phyloP scores from a whole-genome alignment of 192 early-diverging fungal species.

The Coemansia reversa region DNA sequence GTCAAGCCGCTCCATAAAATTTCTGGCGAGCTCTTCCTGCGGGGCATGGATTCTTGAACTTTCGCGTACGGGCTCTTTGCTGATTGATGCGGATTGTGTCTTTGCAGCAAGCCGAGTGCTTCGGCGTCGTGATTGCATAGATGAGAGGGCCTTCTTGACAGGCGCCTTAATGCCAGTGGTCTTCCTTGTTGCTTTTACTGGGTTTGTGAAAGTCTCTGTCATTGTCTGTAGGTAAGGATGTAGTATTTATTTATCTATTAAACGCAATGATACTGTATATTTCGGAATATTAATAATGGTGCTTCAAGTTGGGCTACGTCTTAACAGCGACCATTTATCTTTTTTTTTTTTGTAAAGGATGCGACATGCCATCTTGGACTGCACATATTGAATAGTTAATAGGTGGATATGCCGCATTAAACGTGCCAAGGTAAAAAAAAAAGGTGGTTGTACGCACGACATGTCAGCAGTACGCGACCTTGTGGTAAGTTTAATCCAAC shows the following conservation, averaged over 20 bases:
- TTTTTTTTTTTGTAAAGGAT: neutral
- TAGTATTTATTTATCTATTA: neutral
- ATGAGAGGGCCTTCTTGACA: slow-evolving; percentile 1
- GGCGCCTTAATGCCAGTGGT: slow-evolving; percentile 1
- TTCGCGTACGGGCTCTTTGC: neutral
- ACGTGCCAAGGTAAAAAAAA: neutral
- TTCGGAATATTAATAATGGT: neutral
- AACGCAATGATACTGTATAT: neutral
- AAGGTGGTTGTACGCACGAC: neutral
- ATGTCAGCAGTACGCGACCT: neutral
- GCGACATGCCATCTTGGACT: neutral
- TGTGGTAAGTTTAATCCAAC: neutral
- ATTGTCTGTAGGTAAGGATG: neutral
- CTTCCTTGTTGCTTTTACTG: neutral
- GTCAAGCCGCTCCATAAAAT: slow-evolving; percentile 21
- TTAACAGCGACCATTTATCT: neutral
- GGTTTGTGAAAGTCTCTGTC: neutral
- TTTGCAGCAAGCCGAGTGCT: slow-evolving; percentile 30
- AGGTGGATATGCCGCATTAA: neutral
- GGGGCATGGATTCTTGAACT: neutral
- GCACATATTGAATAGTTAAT: neutral
- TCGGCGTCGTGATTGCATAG: slow-evolving; percentile 14
- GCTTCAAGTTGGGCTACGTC: too few species aligned
- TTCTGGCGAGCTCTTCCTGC: neutral
- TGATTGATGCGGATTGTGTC: neutral